Evolutionary conservation across 1,284 basidiomycete genomes (phyloP).

Genomic region (Cystobasidium slooffiae): DNA sequence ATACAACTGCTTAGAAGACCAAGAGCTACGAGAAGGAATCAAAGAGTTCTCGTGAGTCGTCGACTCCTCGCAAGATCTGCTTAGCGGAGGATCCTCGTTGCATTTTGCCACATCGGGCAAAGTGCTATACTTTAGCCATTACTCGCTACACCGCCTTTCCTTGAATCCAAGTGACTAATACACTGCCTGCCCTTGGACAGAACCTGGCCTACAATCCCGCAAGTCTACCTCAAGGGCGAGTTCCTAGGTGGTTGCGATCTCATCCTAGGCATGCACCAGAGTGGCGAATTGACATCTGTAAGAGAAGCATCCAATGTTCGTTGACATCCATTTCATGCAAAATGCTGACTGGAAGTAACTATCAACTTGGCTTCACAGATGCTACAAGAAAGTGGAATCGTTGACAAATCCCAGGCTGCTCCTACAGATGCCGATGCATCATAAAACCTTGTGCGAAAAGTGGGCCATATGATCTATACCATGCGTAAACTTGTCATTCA

Average conservation of each 20-base stretch:
- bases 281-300: constrained; percentile 85
- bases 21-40: constrained; percentile 78
- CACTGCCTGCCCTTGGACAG: constrained; percentile 58
- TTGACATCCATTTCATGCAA: not conserved
- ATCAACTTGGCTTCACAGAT: not conserved
- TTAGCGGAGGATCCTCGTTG: not conserved
- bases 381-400: constrained; percentile 36
- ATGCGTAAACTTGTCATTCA: no score
- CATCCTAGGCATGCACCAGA: constrained; percentile 91
- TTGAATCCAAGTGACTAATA: no score
- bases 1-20: constrained; percentile 87
- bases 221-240: constrained; percentile 91
- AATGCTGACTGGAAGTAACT: not conserved
- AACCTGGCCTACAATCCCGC: constrained; percentile 97
- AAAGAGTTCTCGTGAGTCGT: constrained; percentile 91
- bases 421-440: constrained; percentile 41
- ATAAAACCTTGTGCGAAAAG: constrained; percentile 1
- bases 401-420: constrained; percentile 18
- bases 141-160: no score
- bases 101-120: constrained; percentile 5
- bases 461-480: no score
- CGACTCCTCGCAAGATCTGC: not conserved
- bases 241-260: constrained; percentile 98
- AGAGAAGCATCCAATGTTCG: not conserved
- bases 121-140: no score